Percentiles rank a stretch among this genome's conserved stretches.
These are phyloP conservation scores for Stachybotrys chlorohalonatus DNA, from an alignment of 2,329 filamentous ascomycete genomes.

Conservation along the genomic window DNA sequence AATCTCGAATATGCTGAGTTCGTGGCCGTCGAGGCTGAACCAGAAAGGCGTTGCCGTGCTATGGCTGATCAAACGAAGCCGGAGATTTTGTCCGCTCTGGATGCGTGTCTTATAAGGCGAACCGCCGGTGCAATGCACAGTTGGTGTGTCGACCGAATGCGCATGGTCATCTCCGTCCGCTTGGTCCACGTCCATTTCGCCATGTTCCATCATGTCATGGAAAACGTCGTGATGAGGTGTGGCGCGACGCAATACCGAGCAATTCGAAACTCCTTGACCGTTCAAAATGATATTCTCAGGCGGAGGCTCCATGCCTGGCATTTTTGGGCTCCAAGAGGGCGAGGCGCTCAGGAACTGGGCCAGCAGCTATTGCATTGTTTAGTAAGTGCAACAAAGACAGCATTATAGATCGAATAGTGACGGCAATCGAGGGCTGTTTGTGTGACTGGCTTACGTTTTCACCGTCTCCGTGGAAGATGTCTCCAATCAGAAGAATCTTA, in stretches of 20 bases:
- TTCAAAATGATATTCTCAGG: conserved; percentile 30
- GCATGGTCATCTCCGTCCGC: background rate
- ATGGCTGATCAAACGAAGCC: conserved; percentile 30
- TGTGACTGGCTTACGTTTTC: conserved; percentile 14
- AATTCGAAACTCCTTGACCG: conserved; percentile 26
- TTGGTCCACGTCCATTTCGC: background rate
- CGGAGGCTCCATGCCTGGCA: conserved; percentile 28
- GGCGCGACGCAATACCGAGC: conserved; percentile 5
- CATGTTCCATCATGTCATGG: background rate
- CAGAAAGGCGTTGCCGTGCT: conserved; percentile 27
- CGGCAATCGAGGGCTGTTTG: background rate
- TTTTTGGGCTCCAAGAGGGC: conserved; percentile 18
- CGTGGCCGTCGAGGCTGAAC: conserved; percentile 35
- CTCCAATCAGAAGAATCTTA: conserved; percentile 27
- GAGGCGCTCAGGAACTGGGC: conserved; percentile 17
- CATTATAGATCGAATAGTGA: background rate
- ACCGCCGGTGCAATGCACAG: conserved; percentile 11
- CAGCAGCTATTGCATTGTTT: conserved; percentile 16
- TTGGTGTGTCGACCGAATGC: background rate
- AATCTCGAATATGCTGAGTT: conserved; percentile 27
- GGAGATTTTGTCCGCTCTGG: conserved; percentile 14
- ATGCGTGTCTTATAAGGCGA: conserved; percentile 21
- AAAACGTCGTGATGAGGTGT: too few species aligned
- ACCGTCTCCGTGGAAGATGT: conserved; percentile 26
- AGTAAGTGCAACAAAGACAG: background rate